These are phyloP conservation scores for Piloderma croceum DNA, from an alignment of 768 basidiomycete species.

Conservation along the genomic window DNA sequence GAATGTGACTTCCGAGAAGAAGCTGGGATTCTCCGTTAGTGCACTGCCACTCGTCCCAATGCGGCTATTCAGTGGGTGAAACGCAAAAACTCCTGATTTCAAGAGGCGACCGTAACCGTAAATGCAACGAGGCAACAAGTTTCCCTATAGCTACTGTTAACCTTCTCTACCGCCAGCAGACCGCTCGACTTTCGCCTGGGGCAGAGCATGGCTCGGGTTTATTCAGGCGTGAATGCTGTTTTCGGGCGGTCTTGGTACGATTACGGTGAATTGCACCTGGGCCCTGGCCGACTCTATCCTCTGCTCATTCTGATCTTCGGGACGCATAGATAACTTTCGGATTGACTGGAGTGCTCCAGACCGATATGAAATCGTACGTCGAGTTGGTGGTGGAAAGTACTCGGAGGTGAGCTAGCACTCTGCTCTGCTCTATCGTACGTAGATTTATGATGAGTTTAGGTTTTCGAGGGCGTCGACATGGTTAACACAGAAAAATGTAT, in stretches of 20 bases:
- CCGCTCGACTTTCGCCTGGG: conserved; percentile 12
- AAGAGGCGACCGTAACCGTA: no score
- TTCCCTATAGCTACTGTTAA: no score
- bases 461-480: conserved; percentile 57
- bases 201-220: conserved; percentile 42
- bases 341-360: conserved; percentile 65
- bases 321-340: conserved; percentile 47
- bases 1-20: no score
- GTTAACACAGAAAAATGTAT: conserved; percentile 49
- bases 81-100: no score
- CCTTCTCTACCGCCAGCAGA: no score
- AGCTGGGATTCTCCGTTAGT: no score
- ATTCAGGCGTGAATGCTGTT: conserved; percentile 52
- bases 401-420: conserved; percentile 42
- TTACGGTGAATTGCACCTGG: conserved; percentile 40
- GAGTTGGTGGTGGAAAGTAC: conserved; percentile 62
- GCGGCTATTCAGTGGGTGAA: no score
- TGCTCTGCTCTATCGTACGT: background rate
- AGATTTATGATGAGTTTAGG: conserved; percentile 26
- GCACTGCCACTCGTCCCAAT: no score
- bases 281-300: background rate
- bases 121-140: no score
- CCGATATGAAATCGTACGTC: conserved; percentile 59
- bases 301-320: conserved; percentile 4
- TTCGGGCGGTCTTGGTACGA: conserved; percentile 59